Evolutionary conservation across 2,329 filamentous ascomycete species (phyloP).

Genomic region (Pyricularia sp.): DNA sequence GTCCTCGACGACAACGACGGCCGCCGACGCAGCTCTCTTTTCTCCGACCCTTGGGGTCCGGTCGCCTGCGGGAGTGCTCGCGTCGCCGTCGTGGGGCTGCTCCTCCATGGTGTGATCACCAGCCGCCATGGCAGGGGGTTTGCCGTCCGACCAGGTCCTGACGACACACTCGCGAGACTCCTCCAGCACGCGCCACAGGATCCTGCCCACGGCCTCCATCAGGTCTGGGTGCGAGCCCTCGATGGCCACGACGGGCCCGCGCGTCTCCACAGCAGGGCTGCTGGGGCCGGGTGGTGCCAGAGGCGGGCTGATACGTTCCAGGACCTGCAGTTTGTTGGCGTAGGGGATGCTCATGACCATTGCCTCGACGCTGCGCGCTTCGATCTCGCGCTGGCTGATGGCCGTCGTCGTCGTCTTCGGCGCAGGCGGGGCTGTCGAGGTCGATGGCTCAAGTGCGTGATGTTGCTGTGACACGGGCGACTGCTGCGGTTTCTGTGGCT

Average conservation of each 20-base stretch:
- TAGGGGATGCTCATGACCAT: constrained; percentile 67
- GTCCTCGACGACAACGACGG: not conserved
- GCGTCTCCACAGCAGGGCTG: constrained; percentile 24
- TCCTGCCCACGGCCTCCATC: constrained; percentile 43
- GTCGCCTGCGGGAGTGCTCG: not conserved
- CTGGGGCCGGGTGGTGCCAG: constrained; percentile 27
- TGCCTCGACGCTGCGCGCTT: constrained; percentile 42
- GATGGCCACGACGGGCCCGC: constrained; percentile 73
- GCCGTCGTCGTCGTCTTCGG: not conserved
- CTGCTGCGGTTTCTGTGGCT: not conserved
- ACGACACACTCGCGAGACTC: constrained; percentile 31
- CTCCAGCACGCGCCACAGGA: constrained; percentile 50
- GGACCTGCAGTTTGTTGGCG: constrained; percentile 60
- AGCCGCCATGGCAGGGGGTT: constrained; percentile 19
- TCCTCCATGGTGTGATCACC: not conserved
- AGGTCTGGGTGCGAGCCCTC: constrained; percentile 55
- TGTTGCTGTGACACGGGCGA: constrained; percentile 1
- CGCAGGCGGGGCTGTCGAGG: not conserved
- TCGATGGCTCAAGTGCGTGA: not conserved
- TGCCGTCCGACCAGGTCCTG: constrained; percentile 29
- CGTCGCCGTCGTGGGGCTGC: not conserved
- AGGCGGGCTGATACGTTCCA: constrained; percentile 64
- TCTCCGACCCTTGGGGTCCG: not conserved
- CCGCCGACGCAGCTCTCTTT: too few species aligned
- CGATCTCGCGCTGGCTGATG: constrained; percentile 13